Conservation (phyloP, 495 filamentous ascomycete genomes). For the Penicillium lividum region DNA sequence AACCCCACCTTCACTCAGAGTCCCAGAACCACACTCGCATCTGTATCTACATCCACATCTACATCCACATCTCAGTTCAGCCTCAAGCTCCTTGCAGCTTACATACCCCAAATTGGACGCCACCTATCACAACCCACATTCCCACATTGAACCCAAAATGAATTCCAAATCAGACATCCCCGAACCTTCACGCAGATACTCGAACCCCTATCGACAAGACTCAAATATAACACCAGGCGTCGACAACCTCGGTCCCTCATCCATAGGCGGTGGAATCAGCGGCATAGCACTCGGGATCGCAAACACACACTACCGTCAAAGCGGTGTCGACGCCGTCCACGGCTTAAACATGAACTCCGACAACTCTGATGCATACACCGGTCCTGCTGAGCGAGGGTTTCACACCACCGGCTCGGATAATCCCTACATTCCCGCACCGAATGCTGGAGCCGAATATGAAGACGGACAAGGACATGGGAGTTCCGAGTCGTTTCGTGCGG, state of each 20-base stretch:
- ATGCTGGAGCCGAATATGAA: slow-evolving; percentile 6
- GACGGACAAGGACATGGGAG: neutral
- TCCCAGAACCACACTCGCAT: neutral
- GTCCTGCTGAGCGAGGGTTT: slow-evolving; percentile 48
- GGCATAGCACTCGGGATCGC: slow-evolving; percentile 75
- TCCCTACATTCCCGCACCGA: slow-evolving; percentile 40
- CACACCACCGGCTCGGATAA: slow-evolving; percentile 46
- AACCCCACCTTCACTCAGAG: neutral
- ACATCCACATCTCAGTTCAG: neutral
- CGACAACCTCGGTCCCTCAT: slow-evolving; percentile 72
- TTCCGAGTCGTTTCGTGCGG: slow-evolving; percentile 26
- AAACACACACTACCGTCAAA: slow-evolving; percentile 69
- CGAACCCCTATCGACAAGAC: slow-evolving; percentile 27
- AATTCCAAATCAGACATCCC: slow-evolving; percentile 15
- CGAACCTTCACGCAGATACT: slow-evolving; percentile 19
- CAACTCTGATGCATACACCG: slow-evolving; percentile 26
- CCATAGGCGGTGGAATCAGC: slow-evolving; percentile 74
- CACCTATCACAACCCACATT: neutral
- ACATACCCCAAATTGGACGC: neutral
- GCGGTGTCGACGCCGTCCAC: slow-evolving; percentile 68
- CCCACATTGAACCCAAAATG: neutral
- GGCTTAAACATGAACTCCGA: slow-evolving; percentile 33
- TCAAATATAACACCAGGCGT: slow-evolving; percentile 68
- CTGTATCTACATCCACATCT: neutral
- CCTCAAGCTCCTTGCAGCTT: slow-evolving; percentile 1